Evolutionary conservation across 345 rosid genomes (phyloP).

Genomic region (Kandelia obovata): DNA sequence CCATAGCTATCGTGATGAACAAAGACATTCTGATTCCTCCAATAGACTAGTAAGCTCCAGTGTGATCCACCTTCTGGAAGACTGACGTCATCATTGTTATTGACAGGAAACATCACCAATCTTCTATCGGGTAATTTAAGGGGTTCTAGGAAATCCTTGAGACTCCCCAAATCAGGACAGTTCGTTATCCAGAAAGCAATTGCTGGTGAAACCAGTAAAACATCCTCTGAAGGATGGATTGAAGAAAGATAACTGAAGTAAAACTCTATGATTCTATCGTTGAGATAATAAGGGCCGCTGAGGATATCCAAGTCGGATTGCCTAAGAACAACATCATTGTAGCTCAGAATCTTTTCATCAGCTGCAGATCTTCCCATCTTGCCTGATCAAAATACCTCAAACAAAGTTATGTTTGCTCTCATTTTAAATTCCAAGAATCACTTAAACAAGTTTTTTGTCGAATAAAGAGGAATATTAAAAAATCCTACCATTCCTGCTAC

Average conservation of each 20-base stretch:
- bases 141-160: constrained; percentile 59
- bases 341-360: constrained; percentile 77
- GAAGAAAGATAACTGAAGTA: constrained; percentile 68
- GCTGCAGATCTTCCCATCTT: constrained; percentile 46
- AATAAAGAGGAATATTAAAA: too few species aligned
- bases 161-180: constrained; percentile 47
- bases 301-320: constrained; percentile 69
- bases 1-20: constrained; percentile 72
- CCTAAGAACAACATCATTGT: constrained; percentile 78
- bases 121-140: constrained; percentile 44
- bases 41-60: constrained; percentile 76
- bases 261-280: constrained; percentile 80
- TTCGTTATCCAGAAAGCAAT: constrained; percentile 82
- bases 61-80: constrained; percentile 77
- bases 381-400: constrained; percentile 5
- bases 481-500: too few species aligned
- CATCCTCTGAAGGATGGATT: constrained; percentile 36
- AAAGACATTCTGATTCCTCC: constrained; percentile 47
- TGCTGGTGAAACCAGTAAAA: constrained; percentile 65
- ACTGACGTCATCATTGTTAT: constrained; percentile 56
- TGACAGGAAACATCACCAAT: constrained; percentile 67
- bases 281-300: constrained; percentile 47
- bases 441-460: too few species aligned
- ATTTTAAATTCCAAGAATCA: neutral
- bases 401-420: neutral